Conservation (phyloP, 225 moss, liverwort and hornwort species). For the Physcomitrium patens region DNA sequence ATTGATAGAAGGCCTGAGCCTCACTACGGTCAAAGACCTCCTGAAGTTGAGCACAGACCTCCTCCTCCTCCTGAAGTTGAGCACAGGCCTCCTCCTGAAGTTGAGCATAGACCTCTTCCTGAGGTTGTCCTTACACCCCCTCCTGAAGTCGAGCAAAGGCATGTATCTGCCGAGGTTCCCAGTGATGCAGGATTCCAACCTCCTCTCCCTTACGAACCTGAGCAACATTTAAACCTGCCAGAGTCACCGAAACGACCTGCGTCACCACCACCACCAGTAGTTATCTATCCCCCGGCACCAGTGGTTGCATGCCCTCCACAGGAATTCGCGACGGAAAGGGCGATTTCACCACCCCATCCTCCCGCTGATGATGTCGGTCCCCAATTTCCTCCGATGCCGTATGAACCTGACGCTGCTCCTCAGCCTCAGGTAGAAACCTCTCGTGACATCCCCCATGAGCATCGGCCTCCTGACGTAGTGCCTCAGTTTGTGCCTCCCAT, state of each 20-base stretch:
- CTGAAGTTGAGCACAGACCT: too few relatives aligned
- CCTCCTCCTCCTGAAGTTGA: too few relatives aligned
- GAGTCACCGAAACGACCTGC: slow-evolving; percentile 15
- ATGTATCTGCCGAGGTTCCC: slow-evolving; percentile 11
- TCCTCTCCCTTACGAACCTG: slow-evolving; percentile 42
- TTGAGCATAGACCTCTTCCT: too few relatives aligned
- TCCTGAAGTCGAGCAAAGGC: neutral
- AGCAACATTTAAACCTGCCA: slow-evolving; percentile 22
- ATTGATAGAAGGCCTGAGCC: too few relatives aligned
- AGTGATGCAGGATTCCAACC: slow-evolving; percentile 40
- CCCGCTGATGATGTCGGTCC: neutral
- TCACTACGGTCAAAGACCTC: too few relatives aligned
- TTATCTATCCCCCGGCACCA: too few relatives aligned
- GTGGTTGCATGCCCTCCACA: slow-evolving; percentile 4
- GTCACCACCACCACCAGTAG: slow-evolving; percentile 9
- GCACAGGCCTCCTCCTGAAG: too few relatives aligned
- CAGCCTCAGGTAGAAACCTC: slow-evolving; percentile 15
- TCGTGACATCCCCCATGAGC: neutral
- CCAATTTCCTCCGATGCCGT: slow-evolving; percentile 48
- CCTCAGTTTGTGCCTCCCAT: slow-evolving; percentile 37
- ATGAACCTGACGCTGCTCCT: slow-evolving; percentile 28
- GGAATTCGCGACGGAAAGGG: neutral
- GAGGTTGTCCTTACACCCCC: neutral
- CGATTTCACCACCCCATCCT: neutral
- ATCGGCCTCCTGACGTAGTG: slow-evolving; percentile 7